These are phyloP conservation scores for Quercus dentata DNA, from an alignment of 306 rosid species.

Conservation along the genomic window DNA sequence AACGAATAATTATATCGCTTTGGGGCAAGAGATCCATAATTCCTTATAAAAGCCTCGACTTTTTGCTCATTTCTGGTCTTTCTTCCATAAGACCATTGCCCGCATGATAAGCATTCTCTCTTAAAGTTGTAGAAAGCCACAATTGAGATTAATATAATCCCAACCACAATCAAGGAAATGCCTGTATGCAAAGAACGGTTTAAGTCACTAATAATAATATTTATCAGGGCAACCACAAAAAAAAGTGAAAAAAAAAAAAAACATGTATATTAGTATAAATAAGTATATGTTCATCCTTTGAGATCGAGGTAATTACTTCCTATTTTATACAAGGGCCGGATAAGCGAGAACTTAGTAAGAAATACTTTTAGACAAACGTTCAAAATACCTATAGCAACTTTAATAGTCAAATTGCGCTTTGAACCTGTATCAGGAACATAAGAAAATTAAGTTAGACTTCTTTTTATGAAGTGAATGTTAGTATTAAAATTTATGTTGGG, in stretches of 20 bases:
- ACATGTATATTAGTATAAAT: too few relatives aligned
- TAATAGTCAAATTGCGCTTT: too few relatives aligned
- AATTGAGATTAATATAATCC: neutral
- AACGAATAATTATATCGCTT: slow-evolving; percentile 18
- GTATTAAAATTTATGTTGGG: too few relatives aligned
- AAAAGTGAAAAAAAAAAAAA: neutral
- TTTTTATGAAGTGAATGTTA: too few relatives aligned
- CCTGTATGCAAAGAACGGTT: neutral
- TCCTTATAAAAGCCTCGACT: slow-evolving; percentile 1
- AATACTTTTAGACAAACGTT: too few relatives aligned
- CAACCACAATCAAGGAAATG: neutral
- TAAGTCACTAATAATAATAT: neutral
- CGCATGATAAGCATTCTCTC: neutral
- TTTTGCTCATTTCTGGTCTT: neutral
- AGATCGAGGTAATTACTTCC: too few relatives aligned
- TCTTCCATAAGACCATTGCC: neutral
- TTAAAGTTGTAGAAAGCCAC: neutral
- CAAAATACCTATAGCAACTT: too few relatives aligned
- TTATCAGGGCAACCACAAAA: neutral
- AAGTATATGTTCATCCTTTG: too few relatives aligned
- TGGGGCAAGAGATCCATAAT: slow-evolving; percentile 4
- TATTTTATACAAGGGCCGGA: too few relatives aligned
- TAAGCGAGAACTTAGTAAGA: too few relatives aligned
- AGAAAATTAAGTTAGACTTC: too few relatives aligned
- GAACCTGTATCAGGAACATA: too few relatives aligned